Base-by-base conservation (phyloP, 345 rosid species). In the Moricandia moricandioides region DNA sequence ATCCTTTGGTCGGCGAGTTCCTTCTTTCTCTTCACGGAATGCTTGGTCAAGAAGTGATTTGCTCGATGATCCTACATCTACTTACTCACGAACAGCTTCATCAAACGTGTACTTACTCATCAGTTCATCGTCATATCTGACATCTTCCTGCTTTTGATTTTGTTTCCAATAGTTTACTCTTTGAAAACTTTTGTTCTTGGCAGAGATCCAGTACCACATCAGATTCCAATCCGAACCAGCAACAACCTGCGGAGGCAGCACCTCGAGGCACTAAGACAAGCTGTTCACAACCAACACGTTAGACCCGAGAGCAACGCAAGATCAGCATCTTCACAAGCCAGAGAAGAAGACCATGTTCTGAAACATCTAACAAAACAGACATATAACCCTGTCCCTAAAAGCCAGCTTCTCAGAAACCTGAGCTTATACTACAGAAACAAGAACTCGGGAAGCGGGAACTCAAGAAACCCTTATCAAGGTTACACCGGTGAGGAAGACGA, bases 321-420 rank as follows among this genome's bases (percentile, higher is more conserved):
- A 39, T 39, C 77, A 59, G 1, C 65, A 60, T 45, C 70, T 60
- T 56, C 80, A 77, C 68, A 78, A 59, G 45, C 68, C 72, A 39
- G 2, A 13, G 86, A 80, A 67, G 85, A 86, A 72, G 76, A 62
- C 2, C 18, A 70, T 14, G 81, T 51, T 51, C 4, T 91, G 37
- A 82, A 78, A 72, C 81, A 81, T 75, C 84, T 93, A 61, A 87
- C 71, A 79, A 89, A 83, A 78, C 84, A 84, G 54, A 75, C 79
- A 33, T 91, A 93, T 61, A 84, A 85, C 61, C 93, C 96, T 0
- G 0, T 43, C 8, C 85, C 89, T 0, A 85, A 79, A 80, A 87
- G 69, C 72, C 34, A 60, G 3, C 31, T 88, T 57, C 52, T 82
- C 11, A 86, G 71, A 59, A 83, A 77, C 76, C 5, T 91, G 57